phyloP scores from a whole-genome alignment of 164 flowering plant genomes.

The Piper betle region DNA sequence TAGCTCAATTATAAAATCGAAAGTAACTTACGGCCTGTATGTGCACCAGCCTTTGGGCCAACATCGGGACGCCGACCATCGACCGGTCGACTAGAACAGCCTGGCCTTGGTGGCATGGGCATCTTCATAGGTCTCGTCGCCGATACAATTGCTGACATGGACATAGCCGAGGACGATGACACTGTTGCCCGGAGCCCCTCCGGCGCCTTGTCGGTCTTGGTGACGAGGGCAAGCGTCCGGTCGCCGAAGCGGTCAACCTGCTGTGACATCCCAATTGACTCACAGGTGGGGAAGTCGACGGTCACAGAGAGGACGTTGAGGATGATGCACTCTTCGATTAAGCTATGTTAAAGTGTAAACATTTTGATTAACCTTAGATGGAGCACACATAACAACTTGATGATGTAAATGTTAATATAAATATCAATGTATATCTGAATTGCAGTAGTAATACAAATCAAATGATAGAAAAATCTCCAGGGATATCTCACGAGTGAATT shows the following conservation, averaged over 20 bases:
- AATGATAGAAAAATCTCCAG: no score
- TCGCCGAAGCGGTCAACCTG: conserved; percentile 26
- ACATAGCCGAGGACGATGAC: conserved; percentile 33
- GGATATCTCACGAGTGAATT: no score
- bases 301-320: conserved; percentile 33
- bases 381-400: no score
- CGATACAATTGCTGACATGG: conserved; percentile 33
- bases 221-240: conserved; percentile 37
- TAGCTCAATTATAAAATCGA: no score
- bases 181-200: conserved; percentile 26
- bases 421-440: no score
- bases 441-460: no score
- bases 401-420: no score
- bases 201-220: conserved; percentile 29
- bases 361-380: no score
- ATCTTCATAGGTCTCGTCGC: conserved; percentile 30
- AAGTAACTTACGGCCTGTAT: no score
- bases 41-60: conserved; percentile 22
- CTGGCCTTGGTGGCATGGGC: conserved; percentile 18
- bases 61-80: conserved; percentile 21
- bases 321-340: conserved; percentile 32
- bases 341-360: no score
- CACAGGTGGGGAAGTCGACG: conserved; percentile 39
- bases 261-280: conserved; percentile 44
- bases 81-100: conserved; percentile 14